These are phyloP conservation scores for Pyricularia sp. DNA, from an alignment of 2,329 filamentous ascomycete genomes.

Conservation along the genomic window DNA sequence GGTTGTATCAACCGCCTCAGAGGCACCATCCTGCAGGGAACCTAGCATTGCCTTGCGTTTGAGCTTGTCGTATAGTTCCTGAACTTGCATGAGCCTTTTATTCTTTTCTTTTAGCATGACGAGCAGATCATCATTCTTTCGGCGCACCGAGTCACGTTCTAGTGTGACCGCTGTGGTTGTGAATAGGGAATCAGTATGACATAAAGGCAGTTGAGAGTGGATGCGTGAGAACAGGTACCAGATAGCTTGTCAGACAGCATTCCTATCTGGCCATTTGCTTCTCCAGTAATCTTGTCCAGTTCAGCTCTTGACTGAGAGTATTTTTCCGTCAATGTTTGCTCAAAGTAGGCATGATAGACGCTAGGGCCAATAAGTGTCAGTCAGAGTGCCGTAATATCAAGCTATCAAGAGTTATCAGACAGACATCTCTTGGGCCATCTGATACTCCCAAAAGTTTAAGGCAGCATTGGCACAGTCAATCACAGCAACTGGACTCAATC, in stretches of 20 bases:
- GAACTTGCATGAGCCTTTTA: slow-evolving; percentile 58
- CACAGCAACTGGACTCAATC: slow-evolving; percentile 68
- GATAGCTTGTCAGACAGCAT: slow-evolving; percentile 55
- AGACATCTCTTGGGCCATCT: slow-evolving; percentile 75
- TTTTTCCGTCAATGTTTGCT: slow-evolving; percentile 28
- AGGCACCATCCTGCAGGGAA: slow-evolving; percentile 45
- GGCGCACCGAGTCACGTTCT: slow-evolving; percentile 53
- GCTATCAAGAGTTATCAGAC: slow-evolving; percentile 13
- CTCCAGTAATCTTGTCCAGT: slow-evolving; percentile 63
- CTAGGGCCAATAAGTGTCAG: neutral
- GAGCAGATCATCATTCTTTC: slow-evolving; percentile 64
- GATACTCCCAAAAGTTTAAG: slow-evolving; percentile 79
- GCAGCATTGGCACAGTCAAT: slow-evolving; percentile 80
- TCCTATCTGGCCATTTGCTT: slow-evolving; percentile 66
- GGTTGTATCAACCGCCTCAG: slow-evolving; percentile 34
- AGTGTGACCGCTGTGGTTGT: slow-evolving; percentile 38
- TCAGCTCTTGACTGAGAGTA: slow-evolving; percentile 54
- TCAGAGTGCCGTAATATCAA: neutral
- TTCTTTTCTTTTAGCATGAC: slow-evolving; percentile 61
- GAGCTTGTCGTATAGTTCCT: slow-evolving; percentile 53
- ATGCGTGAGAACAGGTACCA: slow-evolving; percentile 31
- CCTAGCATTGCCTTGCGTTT: slow-evolving; percentile 45
- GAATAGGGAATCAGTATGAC: neutral
- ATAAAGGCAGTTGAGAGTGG: neutral
- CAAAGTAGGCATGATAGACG: neutral